These are phyloP conservation scores for Dendrobium chrysotoxum DNA, from an alignment of 106 monocot species.

Conservation along the genomic window DNA sequence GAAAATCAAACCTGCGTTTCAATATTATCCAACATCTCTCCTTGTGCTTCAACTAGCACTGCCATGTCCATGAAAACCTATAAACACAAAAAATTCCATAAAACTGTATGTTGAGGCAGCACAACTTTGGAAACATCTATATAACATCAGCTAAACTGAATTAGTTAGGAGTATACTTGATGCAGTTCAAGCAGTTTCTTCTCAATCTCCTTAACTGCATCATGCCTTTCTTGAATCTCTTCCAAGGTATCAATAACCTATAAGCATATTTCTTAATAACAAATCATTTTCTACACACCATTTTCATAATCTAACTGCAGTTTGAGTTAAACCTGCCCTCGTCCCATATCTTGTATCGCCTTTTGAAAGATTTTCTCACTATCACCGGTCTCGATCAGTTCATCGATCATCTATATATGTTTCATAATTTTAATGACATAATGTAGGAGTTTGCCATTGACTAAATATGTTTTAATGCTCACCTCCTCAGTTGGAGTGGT, in stretches of 20 bases:
- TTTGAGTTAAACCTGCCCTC: constrained; percentile 32
- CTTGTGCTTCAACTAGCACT: constrained; percentile 12
- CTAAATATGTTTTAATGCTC: constrained; percentile 3
- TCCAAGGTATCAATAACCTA: constrained; percentile 8
- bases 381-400: constrained; percentile 52
- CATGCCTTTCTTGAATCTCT: constrained; percentile 15
- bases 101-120: not conserved
- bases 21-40: constrained; percentile 10
- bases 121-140: not conserved
- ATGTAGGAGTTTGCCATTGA: not conserved
- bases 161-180: not conserved
- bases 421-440: not conserved
- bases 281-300: not conserved
- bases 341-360: constrained; percentile 62
- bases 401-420: constrained; percentile 37
- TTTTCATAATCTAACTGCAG: not conserved
- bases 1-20: constrained; percentile 8
- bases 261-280: not conserved
- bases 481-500: constrained; percentile 47
- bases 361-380: constrained; percentile 57
- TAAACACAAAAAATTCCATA: not conserved
- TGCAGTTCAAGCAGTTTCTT: constrained; percentile 7
- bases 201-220: constrained; percentile 12
- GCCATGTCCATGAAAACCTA: constrained; percentile 14
- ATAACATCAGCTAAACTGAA: not conserved